A percentile compares a stretch with the other conserved stretches of the same genome.
Evolutionary conservation across 768 basidiomycete genomes (phyloP).

Genomic region (Porpolomopsis calyptriformis): DNA sequence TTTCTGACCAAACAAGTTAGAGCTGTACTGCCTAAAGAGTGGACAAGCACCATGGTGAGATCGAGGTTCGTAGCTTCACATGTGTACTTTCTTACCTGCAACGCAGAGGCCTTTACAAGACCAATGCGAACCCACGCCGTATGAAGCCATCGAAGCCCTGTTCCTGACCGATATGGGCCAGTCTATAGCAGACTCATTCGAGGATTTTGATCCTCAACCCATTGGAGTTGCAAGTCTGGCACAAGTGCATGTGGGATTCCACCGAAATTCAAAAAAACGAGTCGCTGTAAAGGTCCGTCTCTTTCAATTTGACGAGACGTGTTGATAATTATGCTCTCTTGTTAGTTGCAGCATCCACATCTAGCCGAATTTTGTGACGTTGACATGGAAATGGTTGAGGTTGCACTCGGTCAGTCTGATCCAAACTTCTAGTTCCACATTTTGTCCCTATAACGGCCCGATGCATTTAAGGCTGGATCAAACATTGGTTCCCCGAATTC

Average conservation of each 20-base stretch:
- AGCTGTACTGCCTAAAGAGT: constrained; percentile 40
- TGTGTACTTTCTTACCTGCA: too few species aligned
- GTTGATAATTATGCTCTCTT: constrained; percentile 6
- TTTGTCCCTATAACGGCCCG: constrained; percentile 6
- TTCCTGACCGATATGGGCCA: constrained; percentile 72
- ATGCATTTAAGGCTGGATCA: constrained; percentile 58
- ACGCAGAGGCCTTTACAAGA: constrained; percentile 65
- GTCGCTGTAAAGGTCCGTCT: constrained; percentile 76
- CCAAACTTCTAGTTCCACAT: not conserved
- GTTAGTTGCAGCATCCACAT: constrained; percentile 82
- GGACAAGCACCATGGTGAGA: constrained; percentile 27
- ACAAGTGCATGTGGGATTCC: constrained; percentile 82
- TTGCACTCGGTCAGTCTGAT: constrained; percentile 44
- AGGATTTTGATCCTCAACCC: constrained; percentile 75
- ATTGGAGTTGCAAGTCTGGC: constrained; percentile 95
- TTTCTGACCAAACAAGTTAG: not conserved
- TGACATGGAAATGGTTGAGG: constrained; percentile 80
- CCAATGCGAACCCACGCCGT: constrained; percentile 82
- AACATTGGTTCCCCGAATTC: constrained; percentile 90
- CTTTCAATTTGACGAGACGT: not conserved
- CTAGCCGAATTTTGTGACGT: constrained; percentile 85
- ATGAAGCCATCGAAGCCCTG: constrained; percentile 64
- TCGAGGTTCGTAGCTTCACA: too few species aligned
- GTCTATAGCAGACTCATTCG: constrained; percentile 65
- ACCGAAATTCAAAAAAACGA: constrained; percentile 55